Base-by-base conservation (phyloP, 2,329 filamentous ascomycete genomes). In the Phyllachora maydis region DNA sequence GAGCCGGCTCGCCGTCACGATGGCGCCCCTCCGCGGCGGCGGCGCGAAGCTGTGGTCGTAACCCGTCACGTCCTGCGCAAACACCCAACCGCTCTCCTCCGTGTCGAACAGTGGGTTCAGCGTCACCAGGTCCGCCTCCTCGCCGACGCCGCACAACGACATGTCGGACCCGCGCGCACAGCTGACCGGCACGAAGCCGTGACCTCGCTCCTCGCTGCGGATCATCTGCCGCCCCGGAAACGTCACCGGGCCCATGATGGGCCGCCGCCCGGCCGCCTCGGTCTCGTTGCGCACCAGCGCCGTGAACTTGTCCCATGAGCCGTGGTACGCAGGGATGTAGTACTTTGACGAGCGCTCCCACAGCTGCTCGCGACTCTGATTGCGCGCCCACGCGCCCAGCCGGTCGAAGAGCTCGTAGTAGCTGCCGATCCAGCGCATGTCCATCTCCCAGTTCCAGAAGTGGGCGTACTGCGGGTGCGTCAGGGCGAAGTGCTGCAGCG, bases 261-360 rank as follows among this genome's bases (percentile, higher is more conserved):
- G 56, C n/a, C 43, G 37, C 4, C 49, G 50, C 1, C 54, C 55
- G 11, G 57, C 54, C 9, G 43, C 41, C 23, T 59, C 50, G 1
- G 65, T 67, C 35, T 77, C 66, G 9, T 60, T 49, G 23, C 66
- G 56, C 4, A 79, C 70, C 37, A 66, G 59, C 10, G 60, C 51
- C 6, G 59, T 65, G 41, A 82, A 82, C 37, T 81, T 67, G 18
- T 73, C 63, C 71, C 71, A 82, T 14, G 53, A 54, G 15, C 72
- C 73, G 36, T 82, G 75, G 16, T 69, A 54, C 0, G 54, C 50
- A 0, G 76, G 77, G 6, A 82, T 66, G 41, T 81, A 85, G 48
- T 82, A 85, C 30, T 74, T 69, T 13, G 68, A 59, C 23, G 67
- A 72, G 22, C 76, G 65, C 42, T 85, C 77, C 77, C 77, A 85